phyloP scores from a whole-genome alignment of 2,329 filamentous ascomycete genomes.

The Byssochlamys sp. region DNA sequence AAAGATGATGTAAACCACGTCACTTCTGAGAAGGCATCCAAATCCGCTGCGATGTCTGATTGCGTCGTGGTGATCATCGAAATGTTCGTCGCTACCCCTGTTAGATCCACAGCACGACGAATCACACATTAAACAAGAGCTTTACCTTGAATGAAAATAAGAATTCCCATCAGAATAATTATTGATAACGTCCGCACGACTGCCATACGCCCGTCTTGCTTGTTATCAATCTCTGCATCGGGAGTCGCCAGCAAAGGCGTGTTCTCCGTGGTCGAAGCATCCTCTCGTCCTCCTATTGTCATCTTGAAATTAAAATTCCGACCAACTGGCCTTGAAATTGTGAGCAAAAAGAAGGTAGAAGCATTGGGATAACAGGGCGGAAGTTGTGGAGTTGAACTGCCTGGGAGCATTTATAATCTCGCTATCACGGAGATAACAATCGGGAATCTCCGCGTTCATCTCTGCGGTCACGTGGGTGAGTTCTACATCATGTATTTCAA shows the following conservation, averaged over 20 bases:
- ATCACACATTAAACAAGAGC: not conserved
- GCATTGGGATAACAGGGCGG: not conserved
- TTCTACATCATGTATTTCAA: not conserved
- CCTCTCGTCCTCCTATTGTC: not conserved
- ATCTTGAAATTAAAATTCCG: not conserved
- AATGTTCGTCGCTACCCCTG: slow-evolving; percentile 53
- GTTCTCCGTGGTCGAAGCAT: not conserved
- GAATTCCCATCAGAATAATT: slow-evolving; percentile 14
- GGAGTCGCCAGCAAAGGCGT: not conserved
- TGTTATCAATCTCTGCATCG: not conserved
- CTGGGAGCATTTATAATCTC: not conserved
- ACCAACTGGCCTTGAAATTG: not conserved
- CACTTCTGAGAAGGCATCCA: slow-evolving; percentile 61
- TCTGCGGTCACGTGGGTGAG: not conserved
- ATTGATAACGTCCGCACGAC: slow-evolving; percentile 9
- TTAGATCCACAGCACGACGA: not conserved
- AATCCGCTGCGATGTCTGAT: slow-evolving; percentile 62
- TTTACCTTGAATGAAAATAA: slow-evolving; percentile 18
- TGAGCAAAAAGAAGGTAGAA: not conserved
- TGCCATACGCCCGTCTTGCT: not conserved
- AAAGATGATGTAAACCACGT: slow-evolving; percentile 78
- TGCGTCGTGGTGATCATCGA: slow-evolving; percentile 74
- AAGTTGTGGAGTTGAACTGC: not conserved
- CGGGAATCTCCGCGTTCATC: not conserved
- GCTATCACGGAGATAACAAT: not conserved